Conservation (phyloP, 441 rosid species). For the Geranium incanum region DNA sequence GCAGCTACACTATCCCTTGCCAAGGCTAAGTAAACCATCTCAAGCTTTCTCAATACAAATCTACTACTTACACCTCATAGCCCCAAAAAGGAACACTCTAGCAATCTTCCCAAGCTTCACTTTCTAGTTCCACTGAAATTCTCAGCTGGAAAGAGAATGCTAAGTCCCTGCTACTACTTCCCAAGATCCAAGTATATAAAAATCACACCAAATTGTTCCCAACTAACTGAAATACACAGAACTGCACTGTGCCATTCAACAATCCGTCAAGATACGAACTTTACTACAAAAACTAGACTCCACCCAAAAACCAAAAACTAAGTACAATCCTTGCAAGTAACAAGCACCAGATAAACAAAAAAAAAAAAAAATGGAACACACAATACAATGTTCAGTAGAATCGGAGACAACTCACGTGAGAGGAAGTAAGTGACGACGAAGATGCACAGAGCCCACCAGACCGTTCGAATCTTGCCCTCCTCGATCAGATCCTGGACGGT, state of each 20-base stretch:
- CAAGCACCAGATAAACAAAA: background rate
- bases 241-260: background rate
- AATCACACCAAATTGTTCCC: conserved; percentile 2
- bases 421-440: conserved; percentile 70
- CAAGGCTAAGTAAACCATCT: background rate
- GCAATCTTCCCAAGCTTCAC: background rate
- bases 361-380: background rate
- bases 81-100: background rate
- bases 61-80: background rate
- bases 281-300: no score
- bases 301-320: background rate
- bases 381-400: background rate
- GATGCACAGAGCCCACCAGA: conserved; percentile 77
- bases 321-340: background rate
- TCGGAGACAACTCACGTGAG: conserved; percentile 49
- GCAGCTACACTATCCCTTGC: background rate
- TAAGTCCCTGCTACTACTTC: background rate
- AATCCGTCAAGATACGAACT: background rate
- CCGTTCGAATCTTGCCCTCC: conserved; percentile 73
- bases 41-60: background rate
- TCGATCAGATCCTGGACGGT: conserved; percentile 90
- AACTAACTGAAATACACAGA: background rate
- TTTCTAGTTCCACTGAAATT: background rate
- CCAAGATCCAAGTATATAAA: background rate
- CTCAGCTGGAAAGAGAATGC: background rate